These are phyloP conservation scores for Pontederia paniculata DNA, from an alignment of 176 grass and related monocot genomes.

Conservation along the genomic window DNA sequence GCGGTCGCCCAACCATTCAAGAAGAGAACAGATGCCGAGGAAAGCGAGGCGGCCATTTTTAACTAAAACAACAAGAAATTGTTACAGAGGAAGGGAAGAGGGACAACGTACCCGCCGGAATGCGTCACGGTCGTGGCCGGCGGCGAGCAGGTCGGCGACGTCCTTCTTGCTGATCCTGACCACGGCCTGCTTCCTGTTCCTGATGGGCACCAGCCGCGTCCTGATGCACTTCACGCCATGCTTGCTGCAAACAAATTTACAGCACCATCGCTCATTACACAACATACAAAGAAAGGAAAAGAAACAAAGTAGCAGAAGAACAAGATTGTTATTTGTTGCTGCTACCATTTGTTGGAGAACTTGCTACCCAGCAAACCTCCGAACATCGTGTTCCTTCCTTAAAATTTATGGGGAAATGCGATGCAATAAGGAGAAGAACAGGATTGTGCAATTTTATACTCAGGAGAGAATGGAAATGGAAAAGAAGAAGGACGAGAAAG, in stretches of 20 bases:
- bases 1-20: too few species aligned
- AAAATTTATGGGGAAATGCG: too few species aligned
- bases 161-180: slow-evolving; percentile 76
- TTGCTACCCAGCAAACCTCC: not conserved
- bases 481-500: too few species aligned
- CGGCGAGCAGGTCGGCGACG: slow-evolving; percentile 67
- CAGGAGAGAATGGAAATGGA: too few species aligned
- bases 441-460: not conserved
- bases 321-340: not conserved
- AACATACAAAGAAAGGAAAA: not conserved
- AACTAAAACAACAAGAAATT: too few species aligned
- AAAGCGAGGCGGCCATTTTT: too few species aligned
- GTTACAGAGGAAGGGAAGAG: not conserved
- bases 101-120: slow-evolving; percentile 42
- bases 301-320: not conserved
- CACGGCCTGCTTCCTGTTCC: slow-evolving; percentile 62
- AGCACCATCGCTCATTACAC: not conserved
- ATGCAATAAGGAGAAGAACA: not conserved
- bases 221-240: slow-evolving; percentile 64
- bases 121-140: slow-evolving; percentile 45
- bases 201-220: slow-evolving; percentile 45
- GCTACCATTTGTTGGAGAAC: slow-evolving; percentile 12
- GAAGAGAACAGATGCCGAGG: too few species aligned
- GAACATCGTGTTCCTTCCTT: not conserved
- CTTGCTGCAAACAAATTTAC: slow-evolving; percentile 35